Base-by-base conservation (phyloP, 2,329 filamentous ascomycete genomes). In the Exserohilum turcica region DNA sequence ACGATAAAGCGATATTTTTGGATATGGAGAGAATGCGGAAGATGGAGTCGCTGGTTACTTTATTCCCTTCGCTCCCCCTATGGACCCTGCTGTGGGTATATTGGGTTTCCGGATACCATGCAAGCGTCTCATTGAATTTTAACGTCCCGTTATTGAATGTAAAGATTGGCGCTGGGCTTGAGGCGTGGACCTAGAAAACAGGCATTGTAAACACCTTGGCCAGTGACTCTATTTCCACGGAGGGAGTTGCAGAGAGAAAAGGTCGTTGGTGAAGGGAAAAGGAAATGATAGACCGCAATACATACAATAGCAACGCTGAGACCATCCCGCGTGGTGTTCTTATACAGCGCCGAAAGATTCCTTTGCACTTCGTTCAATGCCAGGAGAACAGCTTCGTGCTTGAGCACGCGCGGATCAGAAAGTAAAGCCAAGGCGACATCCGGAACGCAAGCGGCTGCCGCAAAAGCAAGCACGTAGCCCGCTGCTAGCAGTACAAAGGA, bases 11-110 rank as follows among this genome's bases (percentile, higher is more conserved):
- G 19, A 72, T 55, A 21, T 62, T 70, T 19, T 71, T 73, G 2
- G 68, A 67, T 6, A 68, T 49, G 0, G 70, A 73, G 6, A 60
- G 63, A 21, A 71, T 46, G 13, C 68, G 66, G 29, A 71, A 70
- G 13, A 71, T 63, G 8, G 70, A 71, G 24, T 71, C 60, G 52
- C 63, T 67, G 8, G 64, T 66, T 2, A 72, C 54, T 10, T 43
- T 1, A 8, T 65, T 66, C 1, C 52, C 4, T 24, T 24, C 7
- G 4, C 21, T 7, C 21, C 7, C 21, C 21, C 7, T n/a, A n/a
- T n/a, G n/a, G n/a, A n/a, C n/a, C n/a, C n/a, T n/a, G n/a, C n/a
- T n/a, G n/a, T n/a, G n/a, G n/a, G n/a, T n/a, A n/a, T n/a, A n/a
- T n/a, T n/a, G n/a, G n/a, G n/a, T 7, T 24, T 24, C 21, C 7